phyloP scores from a whole-genome alignment of 2,329 filamentous ascomycete genomes.

The Hymenoscyphus fructigenus region DNA sequence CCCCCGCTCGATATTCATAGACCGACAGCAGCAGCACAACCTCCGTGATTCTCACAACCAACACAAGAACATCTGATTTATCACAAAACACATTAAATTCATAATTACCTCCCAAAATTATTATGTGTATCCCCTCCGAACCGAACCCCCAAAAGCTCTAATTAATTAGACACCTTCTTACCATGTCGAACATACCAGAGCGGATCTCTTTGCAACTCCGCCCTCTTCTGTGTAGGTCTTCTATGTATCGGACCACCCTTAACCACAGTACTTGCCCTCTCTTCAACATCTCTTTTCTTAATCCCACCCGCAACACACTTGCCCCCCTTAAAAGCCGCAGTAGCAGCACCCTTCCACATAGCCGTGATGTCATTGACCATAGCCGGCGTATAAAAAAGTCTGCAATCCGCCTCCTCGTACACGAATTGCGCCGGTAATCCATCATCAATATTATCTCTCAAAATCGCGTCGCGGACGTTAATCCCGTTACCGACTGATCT shows the following conservation, averaged over 20 bases:
- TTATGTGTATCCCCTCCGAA: too few relatives aligned
- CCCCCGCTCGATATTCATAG: too few relatives aligned
- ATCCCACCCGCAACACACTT: slow-evolving; percentile 35
- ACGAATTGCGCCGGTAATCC: slow-evolving; percentile 56
- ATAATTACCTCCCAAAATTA: too few relatives aligned
- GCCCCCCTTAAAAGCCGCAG: slow-evolving; percentile 43
- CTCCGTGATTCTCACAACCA: too few relatives aligned
- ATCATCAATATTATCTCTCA: slow-evolving; percentile 34
- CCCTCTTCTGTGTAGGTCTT: background rate
- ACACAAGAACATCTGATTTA: too few relatives aligned
- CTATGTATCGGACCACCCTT: background rate
- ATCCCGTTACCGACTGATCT: slow-evolving; percentile 37
- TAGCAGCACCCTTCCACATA: slow-evolving; percentile 50
- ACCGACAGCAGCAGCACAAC: too few relatives aligned
- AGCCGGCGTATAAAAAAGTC: slow-evolving; percentile 56
- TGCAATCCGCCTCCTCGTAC: slow-evolving; percentile 60
- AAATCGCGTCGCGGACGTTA: slow-evolving; percentile 44
- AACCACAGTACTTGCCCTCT: background rate
- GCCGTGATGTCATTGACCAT: slow-evolving; percentile 51
- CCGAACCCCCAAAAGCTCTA: too few relatives aligned
- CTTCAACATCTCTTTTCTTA: slow-evolving; percentile 16
- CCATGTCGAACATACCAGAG: slow-evolving; percentile 13
- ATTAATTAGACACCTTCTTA: slow-evolving; percentile 5
- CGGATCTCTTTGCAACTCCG: slow-evolving; percentile 3
- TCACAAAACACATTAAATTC: too few relatives aligned